Conservation (phyloP, 164 flowering plant species). For the Chimonanthus salicifolius region DNA sequence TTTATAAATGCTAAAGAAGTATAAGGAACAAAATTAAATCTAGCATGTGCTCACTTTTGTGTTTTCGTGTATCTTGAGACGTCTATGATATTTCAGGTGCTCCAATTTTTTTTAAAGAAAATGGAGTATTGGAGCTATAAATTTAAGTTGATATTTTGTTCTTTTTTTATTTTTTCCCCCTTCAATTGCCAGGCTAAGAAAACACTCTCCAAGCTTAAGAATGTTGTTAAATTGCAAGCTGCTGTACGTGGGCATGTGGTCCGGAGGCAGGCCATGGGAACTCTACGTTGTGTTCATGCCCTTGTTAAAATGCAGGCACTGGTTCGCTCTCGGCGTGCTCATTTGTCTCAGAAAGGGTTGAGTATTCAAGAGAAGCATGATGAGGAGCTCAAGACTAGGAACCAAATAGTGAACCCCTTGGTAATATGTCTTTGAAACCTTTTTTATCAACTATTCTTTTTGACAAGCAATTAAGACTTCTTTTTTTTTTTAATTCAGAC, state of each 20-base stretch:
- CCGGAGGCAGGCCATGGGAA: conserved; percentile 76
- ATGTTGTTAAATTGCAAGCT: conserved; percentile 80
- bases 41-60: no score
- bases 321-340: conserved; percentile 71
- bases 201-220: conserved; percentile 49
- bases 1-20: no score
- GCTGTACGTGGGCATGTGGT: conserved; percentile 90
- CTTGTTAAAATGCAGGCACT: conserved; percentile 86
- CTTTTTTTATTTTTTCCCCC: background rate
- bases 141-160: background rate
- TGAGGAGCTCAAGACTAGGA: conserved; percentile 14
- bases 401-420: conserved; percentile 19
- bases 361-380: conserved; percentile 19
- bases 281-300: conserved; percentile 83
- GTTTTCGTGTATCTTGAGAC: no score
- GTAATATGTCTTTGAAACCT: conserved; percentile 25
- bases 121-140: background rate
- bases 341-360: conserved; percentile 23
- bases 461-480: no score
- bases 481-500: no score
- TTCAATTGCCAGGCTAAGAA: conserved; percentile 50
- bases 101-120: no score
- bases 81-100: no score
- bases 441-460: background rate
- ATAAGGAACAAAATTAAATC: no score